Base-by-base conservation (phyloP, 768 basidiomycete genomes). In the Russula griseocarnosa region DNA sequence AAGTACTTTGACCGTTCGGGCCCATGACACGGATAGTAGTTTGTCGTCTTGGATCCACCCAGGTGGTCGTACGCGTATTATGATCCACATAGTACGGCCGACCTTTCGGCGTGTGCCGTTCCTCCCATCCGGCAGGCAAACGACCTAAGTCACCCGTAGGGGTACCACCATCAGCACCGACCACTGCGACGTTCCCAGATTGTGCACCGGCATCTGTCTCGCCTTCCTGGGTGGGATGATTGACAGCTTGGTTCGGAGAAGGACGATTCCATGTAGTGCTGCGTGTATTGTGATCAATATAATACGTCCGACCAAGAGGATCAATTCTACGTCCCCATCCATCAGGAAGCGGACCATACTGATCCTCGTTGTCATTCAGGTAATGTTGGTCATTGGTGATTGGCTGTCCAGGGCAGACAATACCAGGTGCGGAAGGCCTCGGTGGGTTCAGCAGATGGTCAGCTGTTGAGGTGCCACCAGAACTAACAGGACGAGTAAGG, bases 11-110 rank as follows among this genome's bases (percentile, higher is more conserved):
- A 13, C 95, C 94, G 70, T 86, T 86, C 24, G 94, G 93, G 22
- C 93, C 95, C 87, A 98, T 91, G 54, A 98, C 95, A 66, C 95
- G 94, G 64, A 98, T 89, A 65, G 98, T 84, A 13, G 94, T 94
- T 77, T 98, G 97, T 52, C 97, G 86, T 55, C 97, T 89, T 42
- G 97, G 97, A 74, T 99, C 97, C 24, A 98, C 95, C 97, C 97
- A 99, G n/a, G 97, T 99, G 36, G 97, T 98, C 22, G 97, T 98
- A 54, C 97, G 86, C 13, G 96, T 98, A 73, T 99, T 99, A 78
- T 99, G 97, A 74, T 99, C 97, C 55, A 99, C 97, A 74, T 97
- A 99, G 77, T 99, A 99, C 2, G 97, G 94, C 46, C 97, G 86
- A 22, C 97, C 97, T 77, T 99, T 96, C 0, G 95, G 94, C 3